A percentile compares a stretch with the other conserved stretches of the same genome.
Conservation (phyloP, 176 grass and related monocot genomes). For the Carex pumila region DNA sequence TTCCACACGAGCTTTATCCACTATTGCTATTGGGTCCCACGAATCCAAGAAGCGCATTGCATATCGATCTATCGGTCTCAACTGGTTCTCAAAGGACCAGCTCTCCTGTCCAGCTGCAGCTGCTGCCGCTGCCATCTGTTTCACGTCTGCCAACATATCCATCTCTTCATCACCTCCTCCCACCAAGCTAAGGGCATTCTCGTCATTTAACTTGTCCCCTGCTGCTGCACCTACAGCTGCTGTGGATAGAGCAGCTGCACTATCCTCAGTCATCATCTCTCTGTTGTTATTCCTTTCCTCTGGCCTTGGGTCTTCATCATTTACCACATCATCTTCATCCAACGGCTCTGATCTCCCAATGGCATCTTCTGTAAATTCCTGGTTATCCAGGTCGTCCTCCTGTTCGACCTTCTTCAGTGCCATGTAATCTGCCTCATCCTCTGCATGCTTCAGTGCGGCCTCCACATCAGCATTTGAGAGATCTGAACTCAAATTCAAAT, state of each 20-base stretch:
- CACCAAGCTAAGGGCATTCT: conserved; percentile 69
- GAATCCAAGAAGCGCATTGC: conserved; percentile 93
- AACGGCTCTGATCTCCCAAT: conserved; percentile 55
- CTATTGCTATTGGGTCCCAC: conserved; percentile 93
- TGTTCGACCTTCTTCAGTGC: conserved; percentile 93
- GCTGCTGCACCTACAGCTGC: neutral
- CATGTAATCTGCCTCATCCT: conserved; percentile 99
- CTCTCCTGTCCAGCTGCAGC: conserved; percentile 89
- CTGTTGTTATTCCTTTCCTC: conserved; percentile 53
- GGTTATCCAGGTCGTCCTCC: conserved; percentile 94
- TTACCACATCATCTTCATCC: conserved; percentile 75
- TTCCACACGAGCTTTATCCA: conserved; percentile 59
- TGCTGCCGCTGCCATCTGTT: conserved; percentile 92
- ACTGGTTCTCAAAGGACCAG: conserved; percentile 96
- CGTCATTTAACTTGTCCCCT: conserved; percentile 41
- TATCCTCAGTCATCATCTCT: conserved; percentile 50
- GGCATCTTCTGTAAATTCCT: conserved; percentile 92
- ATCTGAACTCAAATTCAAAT: conserved; percentile 3
- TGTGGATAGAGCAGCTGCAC: conserved; percentile 23
- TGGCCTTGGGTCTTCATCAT: conserved; percentile 39
- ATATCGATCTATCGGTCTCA: conserved; percentile 94
- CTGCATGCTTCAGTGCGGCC: conserved; percentile 89
- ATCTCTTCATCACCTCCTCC: conserved; percentile 80
- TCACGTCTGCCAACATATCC: conserved; percentile 96
- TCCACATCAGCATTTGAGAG: conserved; percentile 89